Percentiles rank a stretch among this genome's conserved stretches.
Evolutionary conservation across 2,329 filamentous ascomycete genomes (phyloP).

Genomic region (Colletotrichum graminicola): DNA sequence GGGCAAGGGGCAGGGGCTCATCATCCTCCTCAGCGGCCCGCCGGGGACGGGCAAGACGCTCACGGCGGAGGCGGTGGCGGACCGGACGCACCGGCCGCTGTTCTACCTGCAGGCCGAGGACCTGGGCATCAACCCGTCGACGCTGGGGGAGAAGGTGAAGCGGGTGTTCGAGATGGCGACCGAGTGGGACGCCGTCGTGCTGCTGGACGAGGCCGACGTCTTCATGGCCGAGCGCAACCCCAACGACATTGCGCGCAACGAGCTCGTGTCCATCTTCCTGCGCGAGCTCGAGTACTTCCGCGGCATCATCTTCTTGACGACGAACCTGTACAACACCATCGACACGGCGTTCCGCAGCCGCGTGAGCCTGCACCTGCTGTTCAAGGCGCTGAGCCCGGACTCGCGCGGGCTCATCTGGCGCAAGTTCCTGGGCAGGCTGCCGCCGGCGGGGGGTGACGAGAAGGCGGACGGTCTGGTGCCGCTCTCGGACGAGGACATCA

Average conservation of each 20-base stretch:
- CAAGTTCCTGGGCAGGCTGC: conserved; percentile 58
- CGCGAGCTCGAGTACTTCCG: conserved; percentile 60
- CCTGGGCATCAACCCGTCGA: conserved; percentile 58
- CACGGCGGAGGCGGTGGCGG: conserved; percentile 59
- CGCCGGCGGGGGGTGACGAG: conserved; percentile 26
- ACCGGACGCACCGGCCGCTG: conserved; percentile 58
- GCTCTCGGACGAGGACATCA: conserved; percentile 52
- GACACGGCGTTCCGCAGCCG: conserved; percentile 60
- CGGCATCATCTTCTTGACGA: conserved; percentile 61
- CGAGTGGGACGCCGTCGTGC: conserved; percentile 63
- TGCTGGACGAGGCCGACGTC: conserved; percentile 67
- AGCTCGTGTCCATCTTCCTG: conserved; percentile 61
- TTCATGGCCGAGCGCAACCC: conserved; percentile 62
- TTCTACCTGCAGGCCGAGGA: conserved; percentile 62
- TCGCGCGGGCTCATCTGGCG: conserved; percentile 58
- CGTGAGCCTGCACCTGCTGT: conserved; percentile 61
- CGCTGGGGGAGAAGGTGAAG: conserved; percentile 61
- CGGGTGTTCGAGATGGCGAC: conserved; percentile 61
- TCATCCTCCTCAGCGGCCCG: conserved; percentile 60
- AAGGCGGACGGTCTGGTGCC: conserved; percentile 13
- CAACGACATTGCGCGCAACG: conserved; percentile 61
- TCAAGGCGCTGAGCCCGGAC: conserved; percentile 54
- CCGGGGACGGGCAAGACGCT: conserved; percentile 62
- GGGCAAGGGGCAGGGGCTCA: conserved; percentile 58
- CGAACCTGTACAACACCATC: conserved; percentile 57